Base-by-base conservation (phyloP, 257 asterid species). In the Petunia secreta region DNA sequence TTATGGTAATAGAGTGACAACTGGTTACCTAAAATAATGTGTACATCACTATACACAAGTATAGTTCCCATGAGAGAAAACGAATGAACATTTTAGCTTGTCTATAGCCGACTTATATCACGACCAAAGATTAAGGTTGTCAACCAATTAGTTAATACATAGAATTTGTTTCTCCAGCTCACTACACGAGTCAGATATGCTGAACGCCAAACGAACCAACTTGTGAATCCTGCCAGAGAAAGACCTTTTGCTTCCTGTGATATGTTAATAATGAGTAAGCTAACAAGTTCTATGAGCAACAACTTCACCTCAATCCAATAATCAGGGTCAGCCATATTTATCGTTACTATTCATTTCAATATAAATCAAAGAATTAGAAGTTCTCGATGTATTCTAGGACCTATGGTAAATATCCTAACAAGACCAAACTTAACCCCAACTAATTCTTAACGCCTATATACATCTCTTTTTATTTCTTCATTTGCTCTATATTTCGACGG, bases 151-250 rank as follows among this genome's bases (percentile, higher is more conserved):
- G 91, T 85, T 1, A 93, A 90, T 46, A 95, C 97, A 48, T 95
- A 93, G 75, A 95, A 90, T 75, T 96, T 90, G 91, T 95, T 95
- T 90, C 98, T 92, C 97, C 96, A 89, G 93, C 99, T 95, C 57
- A 95, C 80, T 41, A 95, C 97, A 6, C 99, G 92, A 14, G 99
- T 93, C 11, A 95, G 91, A 85, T 95, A 95, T 1, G 99, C 98
- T 1, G 99, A 95, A 38, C 97, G 92, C 99, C 99, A 95, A 68
- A 95, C 82, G n/a, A 93, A 90, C 92, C 92, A 95, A 88, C 99
- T 95, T 3, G 75, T 16, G 74, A 95, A 95, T 80, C 99, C 98
- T 34, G 97, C 92, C 80, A 93, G 15, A 6, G 99, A 89, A 62
- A 93, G 2, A 25, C 98, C 97, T 86, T 89, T 93, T 7, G 84